phyloP scores from a whole-genome alignment of 73 alveolate genomes.

The Paraurostyla sp. region DNA sequence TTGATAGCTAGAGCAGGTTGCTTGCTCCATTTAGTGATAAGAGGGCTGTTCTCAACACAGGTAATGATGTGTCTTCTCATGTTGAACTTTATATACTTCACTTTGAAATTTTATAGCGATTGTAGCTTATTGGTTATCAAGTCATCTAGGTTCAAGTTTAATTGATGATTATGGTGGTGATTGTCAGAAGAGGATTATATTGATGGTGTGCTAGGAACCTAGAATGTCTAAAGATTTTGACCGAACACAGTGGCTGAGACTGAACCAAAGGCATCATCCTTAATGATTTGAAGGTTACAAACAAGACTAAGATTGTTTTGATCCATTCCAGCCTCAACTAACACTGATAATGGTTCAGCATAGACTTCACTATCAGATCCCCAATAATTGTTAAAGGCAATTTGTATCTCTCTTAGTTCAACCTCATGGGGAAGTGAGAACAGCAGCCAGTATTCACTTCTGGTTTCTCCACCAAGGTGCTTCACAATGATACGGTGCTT shows the following conservation, averaged over 20 bases:
- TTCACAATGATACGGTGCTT: constrained; percentile 60
- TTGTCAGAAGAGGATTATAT: no score
- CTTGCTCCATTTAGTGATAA: constrained; percentile 44
- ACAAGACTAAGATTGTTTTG: constrained; percentile 29
- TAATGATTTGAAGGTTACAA: constrained; percentile 51
- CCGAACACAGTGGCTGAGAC: constrained; percentile 71
- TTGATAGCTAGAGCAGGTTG: constrained; percentile 54
- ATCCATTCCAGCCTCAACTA: constrained; percentile 74
- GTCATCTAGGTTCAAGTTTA: no score
- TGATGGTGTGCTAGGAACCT: no score
- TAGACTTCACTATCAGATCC: constrained; percentile 68
- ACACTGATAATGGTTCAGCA: constrained; percentile 70
- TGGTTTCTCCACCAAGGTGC: neutral
- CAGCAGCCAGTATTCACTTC: constrained; percentile 56
- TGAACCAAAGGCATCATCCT: constrained; percentile 74
- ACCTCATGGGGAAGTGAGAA: constrained; percentile 49
- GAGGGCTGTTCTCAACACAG: constrained; percentile 73
- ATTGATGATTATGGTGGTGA: no score
- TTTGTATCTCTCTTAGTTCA: constrained; percentile 65
- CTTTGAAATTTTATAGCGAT: constrained; percentile 42
- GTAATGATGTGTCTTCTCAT: constrained; percentile 63
- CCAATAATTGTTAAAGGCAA: constrained; percentile 76
- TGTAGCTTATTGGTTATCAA: constrained; percentile 15
- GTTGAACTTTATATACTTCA: constrained; percentile 56
- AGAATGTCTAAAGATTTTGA: constrained; percentile 40